These are phyloP conservation scores for Paracoccidioides lutzii DNA, from an alignment of 2,329 filamentous ascomycete species.

Conservation along the genomic window DNA sequence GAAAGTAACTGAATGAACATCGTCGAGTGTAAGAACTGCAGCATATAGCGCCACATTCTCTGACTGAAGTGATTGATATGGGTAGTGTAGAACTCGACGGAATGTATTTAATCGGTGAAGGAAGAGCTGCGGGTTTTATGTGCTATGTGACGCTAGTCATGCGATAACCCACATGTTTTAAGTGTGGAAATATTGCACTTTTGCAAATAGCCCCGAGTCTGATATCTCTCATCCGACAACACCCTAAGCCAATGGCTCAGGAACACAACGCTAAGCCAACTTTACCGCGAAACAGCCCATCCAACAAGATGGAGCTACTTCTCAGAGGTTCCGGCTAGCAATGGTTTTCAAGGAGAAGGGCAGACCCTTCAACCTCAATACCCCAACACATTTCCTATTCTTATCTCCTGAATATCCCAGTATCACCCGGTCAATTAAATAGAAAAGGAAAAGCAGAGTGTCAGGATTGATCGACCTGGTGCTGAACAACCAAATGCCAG, in stretches of 20 bases:
- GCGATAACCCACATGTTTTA: neutral
- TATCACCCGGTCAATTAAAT: slow-evolving; percentile 8
- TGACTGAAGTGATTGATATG: slow-evolving; percentile 44
- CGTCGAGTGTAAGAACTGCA: slow-evolving; percentile 86
- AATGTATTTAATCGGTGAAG: slow-evolving; percentile 69
- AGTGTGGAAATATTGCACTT: slow-evolving; percentile 3
- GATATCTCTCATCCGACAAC: slow-evolving; percentile 62
- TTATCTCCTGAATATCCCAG: slow-evolving; percentile 6
- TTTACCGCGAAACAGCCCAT: slow-evolving; percentile 14
- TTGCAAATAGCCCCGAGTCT: slow-evolving; percentile 18
- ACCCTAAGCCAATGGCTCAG: slow-evolving; percentile 45
- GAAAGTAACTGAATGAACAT: slow-evolving; percentile 53
- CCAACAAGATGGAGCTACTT: slow-evolving; percentile 8
- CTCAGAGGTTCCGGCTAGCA: slow-evolving; percentile 41
- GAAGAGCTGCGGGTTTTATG: slow-evolving; percentile 7
- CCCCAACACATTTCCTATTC: slow-evolving; percentile 41
- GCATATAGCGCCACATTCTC: slow-evolving; percentile 82
- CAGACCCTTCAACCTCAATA: slow-evolving; percentile 62
- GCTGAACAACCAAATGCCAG: slow-evolving; percentile 30
- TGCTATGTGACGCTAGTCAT: slow-evolving; percentile 7
- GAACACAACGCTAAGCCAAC: slow-evolving; percentile 39
- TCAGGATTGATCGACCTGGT: slow-evolving; percentile 69
- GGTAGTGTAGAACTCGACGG: slow-evolving; percentile 51
- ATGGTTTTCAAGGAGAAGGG: slow-evolving; percentile 67
- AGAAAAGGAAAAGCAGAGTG: slow-evolving; percentile 14